Percentiles rank a stretch among this genome's conserved stretches.
phyloP scores from a whole-genome alignment of 305 asterid species.

The Galium porrigens region DNA sequence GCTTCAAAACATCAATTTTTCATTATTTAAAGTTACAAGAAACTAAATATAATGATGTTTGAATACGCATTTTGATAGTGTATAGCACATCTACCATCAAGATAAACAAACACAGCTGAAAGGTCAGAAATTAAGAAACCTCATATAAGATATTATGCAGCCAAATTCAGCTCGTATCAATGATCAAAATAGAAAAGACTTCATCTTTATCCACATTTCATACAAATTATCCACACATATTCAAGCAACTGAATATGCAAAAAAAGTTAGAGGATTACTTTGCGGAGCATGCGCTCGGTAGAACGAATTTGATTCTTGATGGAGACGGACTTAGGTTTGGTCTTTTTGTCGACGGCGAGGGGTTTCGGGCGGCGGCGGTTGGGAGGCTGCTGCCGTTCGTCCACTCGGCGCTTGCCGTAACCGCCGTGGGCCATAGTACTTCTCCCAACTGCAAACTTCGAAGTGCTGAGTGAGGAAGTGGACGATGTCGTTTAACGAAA shows the following conservation, averaged over 20 bases:
- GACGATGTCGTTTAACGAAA: background rate
- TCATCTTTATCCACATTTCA: background rate
- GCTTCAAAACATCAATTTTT: background rate
- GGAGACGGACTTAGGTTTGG: slow-evolving; percentile 50
- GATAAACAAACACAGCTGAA: background rate
- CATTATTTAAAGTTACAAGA: background rate
- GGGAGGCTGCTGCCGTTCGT: slow-evolving; percentile 41
- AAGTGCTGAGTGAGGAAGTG: background rate
- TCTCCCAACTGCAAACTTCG: background rate
- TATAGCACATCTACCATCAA: background rate
- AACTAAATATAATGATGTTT: background rate
- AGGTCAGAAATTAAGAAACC: background rate
- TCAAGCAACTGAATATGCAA: background rate
- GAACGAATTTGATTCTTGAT: slow-evolving; percentile 87
- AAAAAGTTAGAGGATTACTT: slow-evolving; percentile 23
- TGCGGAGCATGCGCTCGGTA: slow-evolving; percentile 75
- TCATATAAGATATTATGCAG: background rate
- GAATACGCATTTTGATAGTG: background rate
- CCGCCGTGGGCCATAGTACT: slow-evolving; percentile 63
- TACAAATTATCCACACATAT: background rate
- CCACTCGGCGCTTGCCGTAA: slow-evolving; percentile 46
- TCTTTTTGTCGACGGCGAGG: slow-evolving; percentile 46
- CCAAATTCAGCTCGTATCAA: background rate
- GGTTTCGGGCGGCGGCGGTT: slow-evolving; percentile 42
- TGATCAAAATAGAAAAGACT: background rate